These are phyloP conservation scores for Tolypocladium cylindrosporum DNA, from an alignment of 2,329 filamentous ascomycete genomes.

Conservation along the genomic window DNA sequence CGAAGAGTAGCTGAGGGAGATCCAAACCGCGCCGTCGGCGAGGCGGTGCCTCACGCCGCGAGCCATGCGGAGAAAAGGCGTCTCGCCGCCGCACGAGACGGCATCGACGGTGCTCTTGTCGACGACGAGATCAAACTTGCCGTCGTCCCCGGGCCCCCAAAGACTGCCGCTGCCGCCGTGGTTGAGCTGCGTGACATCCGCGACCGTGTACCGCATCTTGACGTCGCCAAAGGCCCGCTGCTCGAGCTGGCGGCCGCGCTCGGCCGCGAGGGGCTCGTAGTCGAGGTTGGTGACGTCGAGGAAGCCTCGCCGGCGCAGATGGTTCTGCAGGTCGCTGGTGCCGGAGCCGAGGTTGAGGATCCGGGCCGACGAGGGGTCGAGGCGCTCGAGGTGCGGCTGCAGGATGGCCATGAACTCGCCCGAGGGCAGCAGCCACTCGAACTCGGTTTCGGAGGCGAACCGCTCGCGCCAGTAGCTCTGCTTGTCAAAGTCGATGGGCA, in stretches of 20 bases:
- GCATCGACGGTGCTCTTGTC: slow-evolving; percentile 42
- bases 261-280: slow-evolving; percentile 37
- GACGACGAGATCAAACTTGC: slow-evolving; percentile 30
- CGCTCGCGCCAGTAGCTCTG: slow-evolving; percentile 39
- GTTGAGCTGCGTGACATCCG: slow-evolving; percentile 31
- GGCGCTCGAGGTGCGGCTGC: slow-evolving; percentile 23
- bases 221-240: slow-evolving; percentile 31
- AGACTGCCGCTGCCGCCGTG: background rate
- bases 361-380: slow-evolving; percentile 13
- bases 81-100: slow-evolving; percentile 33
- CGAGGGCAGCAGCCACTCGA: slow-evolving; percentile 38
- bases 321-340: slow-evolving; percentile 39
- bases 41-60: slow-evolving; percentile 23
- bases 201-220: slow-evolving; percentile 30
- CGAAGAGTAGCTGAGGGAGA: slow-evolving; percentile 37
- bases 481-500: slow-evolving; percentile 33
- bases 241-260: slow-evolving; percentile 31
- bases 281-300: slow-evolving; percentile 36
- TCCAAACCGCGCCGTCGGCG: slow-evolving; percentile 28
- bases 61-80: slow-evolving; percentile 27
- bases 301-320: slow-evolving; percentile 32
- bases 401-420: slow-evolving; percentile 28
- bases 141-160: background rate
- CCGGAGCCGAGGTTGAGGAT: slow-evolving; percentile 39
- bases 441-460: slow-evolving; percentile 32